phyloP scores from a whole-genome alignment of 805 yeast genomes.

The Ascoidea rubescens region DNA sequence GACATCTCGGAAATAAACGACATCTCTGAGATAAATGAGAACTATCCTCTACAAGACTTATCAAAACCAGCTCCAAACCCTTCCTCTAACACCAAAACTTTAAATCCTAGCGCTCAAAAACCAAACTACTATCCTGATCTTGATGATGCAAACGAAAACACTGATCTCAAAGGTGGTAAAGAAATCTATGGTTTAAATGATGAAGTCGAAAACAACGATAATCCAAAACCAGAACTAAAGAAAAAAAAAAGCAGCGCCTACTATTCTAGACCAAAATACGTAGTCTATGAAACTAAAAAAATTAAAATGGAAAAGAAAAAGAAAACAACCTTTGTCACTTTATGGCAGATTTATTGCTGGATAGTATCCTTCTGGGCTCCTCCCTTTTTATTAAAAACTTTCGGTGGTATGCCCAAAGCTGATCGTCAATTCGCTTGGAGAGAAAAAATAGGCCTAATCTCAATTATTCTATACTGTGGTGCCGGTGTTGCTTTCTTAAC shows the following conservation, averaged over 20 bases:
- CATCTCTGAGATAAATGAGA: constrained; percentile 1
- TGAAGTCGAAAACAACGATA: constrained; percentile 6
- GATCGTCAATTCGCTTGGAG: constrained; percentile 95
- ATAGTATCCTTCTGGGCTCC: constrained; percentile 89
- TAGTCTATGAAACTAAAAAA: constrained; percentile 2
- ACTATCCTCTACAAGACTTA: constrained; percentile 13
- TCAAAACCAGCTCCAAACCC: constrained; percentile 2
- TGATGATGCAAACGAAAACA: constrained; percentile 36
- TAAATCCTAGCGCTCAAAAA: not conserved
- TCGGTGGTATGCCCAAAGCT: constrained; percentile 57
- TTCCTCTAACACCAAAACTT: not conserved
- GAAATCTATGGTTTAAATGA: not conserved
- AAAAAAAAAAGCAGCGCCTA: constrained; percentile 5
- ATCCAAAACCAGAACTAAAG: not conserved
- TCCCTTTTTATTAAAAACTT: constrained; percentile 47
- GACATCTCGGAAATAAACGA: not conserved
- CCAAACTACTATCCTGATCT: constrained; percentile 22
- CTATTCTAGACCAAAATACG: not conserved
- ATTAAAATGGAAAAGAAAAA: constrained; percentile 7
- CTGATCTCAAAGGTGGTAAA: not conserved
- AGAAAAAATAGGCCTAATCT: constrained; percentile 78
- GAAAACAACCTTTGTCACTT: constrained; percentile 14
- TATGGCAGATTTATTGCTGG: constrained; percentile 80
- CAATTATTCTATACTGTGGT: constrained; percentile 62
- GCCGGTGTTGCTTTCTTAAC: constrained; percentile 74